Evolutionary conservation across 2,329 filamentous ascomycete species (phyloP).

Genomic region (Aureobasidium sp.): DNA sequence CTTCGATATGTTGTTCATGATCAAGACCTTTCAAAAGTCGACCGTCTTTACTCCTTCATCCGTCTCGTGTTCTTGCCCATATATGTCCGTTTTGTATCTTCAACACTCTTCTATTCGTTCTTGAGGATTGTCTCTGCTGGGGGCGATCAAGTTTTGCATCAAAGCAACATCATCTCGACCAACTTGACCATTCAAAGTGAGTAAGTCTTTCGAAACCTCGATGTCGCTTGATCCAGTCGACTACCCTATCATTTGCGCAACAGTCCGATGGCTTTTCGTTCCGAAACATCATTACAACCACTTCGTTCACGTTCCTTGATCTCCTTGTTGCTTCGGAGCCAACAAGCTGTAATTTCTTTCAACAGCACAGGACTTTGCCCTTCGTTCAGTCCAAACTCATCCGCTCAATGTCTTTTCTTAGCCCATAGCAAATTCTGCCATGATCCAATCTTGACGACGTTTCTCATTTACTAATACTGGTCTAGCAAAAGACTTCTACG

Average conservation of each 20-base stretch:
- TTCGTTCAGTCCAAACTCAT: neutral
- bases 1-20: constrained; percentile 11
- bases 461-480: neutral
- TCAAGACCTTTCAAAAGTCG: constrained; percentile 5
- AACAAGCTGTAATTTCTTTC: neutral
- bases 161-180: constrained; percentile 12
- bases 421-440: neutral
- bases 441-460: no score
- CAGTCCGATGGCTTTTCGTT: neutral
- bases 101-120: neutral
- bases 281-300: neutral
- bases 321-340: neutral
- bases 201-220: neutral
- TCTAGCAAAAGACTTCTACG: neutral
- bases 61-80: neutral
- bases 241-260: neutral
- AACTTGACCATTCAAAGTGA: constrained; percentile 2
- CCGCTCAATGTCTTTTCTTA: neutral
- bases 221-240: neutral
- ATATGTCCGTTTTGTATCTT: neutral
- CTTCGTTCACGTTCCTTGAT: neutral
- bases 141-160: constrained; percentile 14
- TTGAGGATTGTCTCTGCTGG: neutral
- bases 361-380: neutral
- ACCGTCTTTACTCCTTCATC: neutral